Base-by-base conservation (phyloP, 2,329 filamentous ascomycete genomes). In the Epichloe uncinata region DNA sequence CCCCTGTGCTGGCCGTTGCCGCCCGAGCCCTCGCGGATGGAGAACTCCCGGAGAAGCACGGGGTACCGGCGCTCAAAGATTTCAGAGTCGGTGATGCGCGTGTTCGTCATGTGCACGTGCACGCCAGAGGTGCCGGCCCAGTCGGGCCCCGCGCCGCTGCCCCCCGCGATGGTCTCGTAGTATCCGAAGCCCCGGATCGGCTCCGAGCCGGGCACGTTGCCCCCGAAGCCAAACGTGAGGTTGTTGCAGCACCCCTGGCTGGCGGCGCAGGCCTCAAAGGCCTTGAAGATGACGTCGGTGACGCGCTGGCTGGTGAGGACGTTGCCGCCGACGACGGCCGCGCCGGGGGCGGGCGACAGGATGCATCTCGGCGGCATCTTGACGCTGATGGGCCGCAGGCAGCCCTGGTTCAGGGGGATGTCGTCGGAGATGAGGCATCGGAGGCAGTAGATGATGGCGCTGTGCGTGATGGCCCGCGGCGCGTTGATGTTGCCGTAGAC, bases 371-470 rank as follows among this genome's bases (percentile, higher is more conserved):
- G 76, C 2, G 85, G 84, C 20, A 91, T 88, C 52, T 75, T 77
- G 62, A 90, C 84, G 53, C 80, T 74, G 54, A 91, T 85, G 0
- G 86, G 86, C 52, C 79, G 81, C 22, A 91, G 68, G 53, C 87
- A 91, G 53, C 87, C 87, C 64, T 93, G 87, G 63, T 93, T 93
- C 3, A 93, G 71, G 0, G 87, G 87, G 7, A 93, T 90, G 54
- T 91, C 86, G 58, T 87, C 81, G 8, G 78, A 83, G 55, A 93
- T 89, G 50, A 93, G 73, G 58, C 82, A 87, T 26, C 87, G 78
- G 15, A 93, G 72, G 58, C 85, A 91, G 71, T 93, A 93, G 55
- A 93, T 91, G 56, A 91, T 90, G n/a, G 87, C 87, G 6, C 80
- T 85, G 67, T 86, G 88, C 0, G 85, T 90, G 45, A 93, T 85